phyloP scores from a whole-genome alignment of 2,329 filamentous ascomycete species.

The Epichloe aotearoae region DNA sequence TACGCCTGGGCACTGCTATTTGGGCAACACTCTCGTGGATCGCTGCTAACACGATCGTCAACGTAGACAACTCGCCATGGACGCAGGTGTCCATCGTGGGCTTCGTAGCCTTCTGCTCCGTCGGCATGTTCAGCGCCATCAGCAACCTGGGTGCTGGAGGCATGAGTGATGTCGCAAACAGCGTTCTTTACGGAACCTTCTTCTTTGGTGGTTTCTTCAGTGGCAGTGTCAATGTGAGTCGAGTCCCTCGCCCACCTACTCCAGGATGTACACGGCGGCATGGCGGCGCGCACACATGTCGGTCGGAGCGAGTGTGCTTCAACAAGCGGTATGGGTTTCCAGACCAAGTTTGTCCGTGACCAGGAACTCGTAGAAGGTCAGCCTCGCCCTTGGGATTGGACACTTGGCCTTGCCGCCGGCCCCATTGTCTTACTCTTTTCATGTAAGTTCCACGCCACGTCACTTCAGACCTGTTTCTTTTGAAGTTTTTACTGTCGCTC shows the following conservation, averaged over 20 bases:
- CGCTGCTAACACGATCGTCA: neutral
- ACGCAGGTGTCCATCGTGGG: conserved; percentile 11
- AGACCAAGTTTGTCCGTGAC: conserved; percentile 33
- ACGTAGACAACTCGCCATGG: conserved; percentile 6
- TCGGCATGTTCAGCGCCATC: conserved; percentile 55
- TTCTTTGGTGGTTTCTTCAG: conserved; percentile 5
- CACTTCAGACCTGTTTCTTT: too few species aligned
- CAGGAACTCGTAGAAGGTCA: conserved; percentile 8
- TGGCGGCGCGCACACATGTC: too few species aligned
- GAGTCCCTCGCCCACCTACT: neutral
- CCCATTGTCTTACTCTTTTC: conserved; percentile 14
- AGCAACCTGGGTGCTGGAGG: conserved; percentile 47
- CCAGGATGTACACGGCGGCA: too few species aligned
- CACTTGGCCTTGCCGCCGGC: conserved; percentile 10
- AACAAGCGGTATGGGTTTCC: conserved; percentile 54
- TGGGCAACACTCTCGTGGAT: neutral
- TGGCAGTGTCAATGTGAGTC: conserved; percentile 5
- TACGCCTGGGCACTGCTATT: neutral
- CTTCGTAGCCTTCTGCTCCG: conserved; percentile 12
- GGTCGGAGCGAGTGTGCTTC: too few species aligned
- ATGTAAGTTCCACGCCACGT: conserved; percentile 5
- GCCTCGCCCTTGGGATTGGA: conserved; percentile 15
- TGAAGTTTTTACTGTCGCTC: too few species aligned
- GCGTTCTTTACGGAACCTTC: conserved; percentile 12
- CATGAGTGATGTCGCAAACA: conserved; percentile 33